These are phyloP conservation scores for Lactarius quietus DNA, from an alignment of 768 basidiomycete species.

Conservation along the genomic window DNA sequence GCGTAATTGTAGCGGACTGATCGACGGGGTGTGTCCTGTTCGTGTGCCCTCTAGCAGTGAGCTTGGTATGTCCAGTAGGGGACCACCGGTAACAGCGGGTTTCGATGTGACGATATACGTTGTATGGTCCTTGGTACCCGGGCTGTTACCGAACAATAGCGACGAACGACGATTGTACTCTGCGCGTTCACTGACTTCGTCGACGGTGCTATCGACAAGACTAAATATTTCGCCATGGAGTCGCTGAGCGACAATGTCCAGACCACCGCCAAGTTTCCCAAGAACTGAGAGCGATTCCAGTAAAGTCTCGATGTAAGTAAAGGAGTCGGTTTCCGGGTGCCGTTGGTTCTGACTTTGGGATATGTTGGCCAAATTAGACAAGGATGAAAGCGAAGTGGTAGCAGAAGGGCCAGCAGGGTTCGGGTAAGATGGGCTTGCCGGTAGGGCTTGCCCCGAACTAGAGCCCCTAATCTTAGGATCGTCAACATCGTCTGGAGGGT, in stretches of 20 bases:
- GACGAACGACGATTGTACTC: slow-evolving; percentile 66
- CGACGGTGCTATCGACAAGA: slow-evolving; percentile 81
- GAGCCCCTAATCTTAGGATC: slow-evolving; percentile 36
- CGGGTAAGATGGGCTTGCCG: slow-evolving; percentile 23
- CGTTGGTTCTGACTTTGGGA: slow-evolving; percentile 26
- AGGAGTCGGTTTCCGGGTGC: slow-evolving; percentile 92
- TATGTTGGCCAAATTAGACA: slow-evolving; percentile 22
- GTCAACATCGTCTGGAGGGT: slow-evolving; percentile 65
- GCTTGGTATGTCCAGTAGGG: slow-evolving; percentile 13
- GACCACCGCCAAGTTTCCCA: slow-evolving; percentile 77
- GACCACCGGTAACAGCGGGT: slow-evolving; percentile 28
- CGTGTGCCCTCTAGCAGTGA: slow-evolving; percentile 16
- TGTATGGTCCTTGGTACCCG: slow-evolving; percentile 33
- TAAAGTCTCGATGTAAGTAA: slow-evolving; percentile 87
- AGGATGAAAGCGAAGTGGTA: slow-evolving; percentile 25
- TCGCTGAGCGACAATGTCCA: slow-evolving; percentile 83
- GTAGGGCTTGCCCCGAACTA: slow-evolving; percentile 23
- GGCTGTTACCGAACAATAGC: slow-evolving; percentile 30
- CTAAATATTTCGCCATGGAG: slow-evolving; percentile 78
- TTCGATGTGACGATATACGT: slow-evolving; percentile 49
- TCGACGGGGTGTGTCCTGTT: slow-evolving; percentile 29
- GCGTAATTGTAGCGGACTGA: slow-evolving; percentile 55
- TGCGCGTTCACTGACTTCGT: slow-evolving; percentile 88
- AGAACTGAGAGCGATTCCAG: slow-evolving; percentile 91
- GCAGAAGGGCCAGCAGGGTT: slow-evolving; percentile 26